phyloP scores from a whole-genome alignment of 352 stramenopile species.

The Thraustochytrium aureum region DNA sequence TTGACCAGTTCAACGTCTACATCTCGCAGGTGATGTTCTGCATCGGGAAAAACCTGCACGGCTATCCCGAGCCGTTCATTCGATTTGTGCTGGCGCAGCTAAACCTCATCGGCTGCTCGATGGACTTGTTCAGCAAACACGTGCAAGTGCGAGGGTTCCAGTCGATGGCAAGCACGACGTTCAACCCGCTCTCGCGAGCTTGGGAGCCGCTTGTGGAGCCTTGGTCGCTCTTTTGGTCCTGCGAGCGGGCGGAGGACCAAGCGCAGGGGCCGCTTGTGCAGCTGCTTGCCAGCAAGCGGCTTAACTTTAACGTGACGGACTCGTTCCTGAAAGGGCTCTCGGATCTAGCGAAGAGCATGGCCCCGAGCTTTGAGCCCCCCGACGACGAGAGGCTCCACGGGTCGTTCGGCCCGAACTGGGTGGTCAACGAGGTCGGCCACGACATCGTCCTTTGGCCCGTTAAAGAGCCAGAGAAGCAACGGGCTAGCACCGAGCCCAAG shows the following conservation, averaged over 20 bases:
- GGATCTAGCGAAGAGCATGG: neutral
- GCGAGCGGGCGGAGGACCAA: neutral
- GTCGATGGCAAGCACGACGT: conserved; percentile 12
- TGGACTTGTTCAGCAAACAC: conserved; percentile 12
- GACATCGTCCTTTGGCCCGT: conserved; percentile 22
- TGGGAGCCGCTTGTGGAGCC: conserved; percentile 51
- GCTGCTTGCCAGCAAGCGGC: conserved; percentile 3
- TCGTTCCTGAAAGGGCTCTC: neutral
- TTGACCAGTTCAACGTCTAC: conserved; percentile 35
- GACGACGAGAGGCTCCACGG: conserved; percentile 53
- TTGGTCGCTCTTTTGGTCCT: conserved; percentile 19
- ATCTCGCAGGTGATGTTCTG: conserved; percentile 36
- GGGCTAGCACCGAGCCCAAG: neutral
- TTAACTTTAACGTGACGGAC: conserved; percentile 49
- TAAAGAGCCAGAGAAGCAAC: neutral
- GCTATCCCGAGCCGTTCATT: conserved; percentile 36
- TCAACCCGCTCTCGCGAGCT: conserved; percentile 17
- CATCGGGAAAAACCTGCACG: conserved; percentile 40
- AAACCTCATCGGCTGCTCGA: conserved; percentile 30
- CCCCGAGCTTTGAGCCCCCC: conserved; percentile 1
- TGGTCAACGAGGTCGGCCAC: conserved; percentile 46
- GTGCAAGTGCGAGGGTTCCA: conserved; percentile 20
- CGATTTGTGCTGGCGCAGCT: conserved; percentile 16
- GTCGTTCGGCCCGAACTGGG: conserved; percentile 40
- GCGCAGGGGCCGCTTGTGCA: conserved; percentile 1